Conservation (phyloP, 1,284 basidiomycete genomes). For the Cystobasidiaceae sp. region DNA sequence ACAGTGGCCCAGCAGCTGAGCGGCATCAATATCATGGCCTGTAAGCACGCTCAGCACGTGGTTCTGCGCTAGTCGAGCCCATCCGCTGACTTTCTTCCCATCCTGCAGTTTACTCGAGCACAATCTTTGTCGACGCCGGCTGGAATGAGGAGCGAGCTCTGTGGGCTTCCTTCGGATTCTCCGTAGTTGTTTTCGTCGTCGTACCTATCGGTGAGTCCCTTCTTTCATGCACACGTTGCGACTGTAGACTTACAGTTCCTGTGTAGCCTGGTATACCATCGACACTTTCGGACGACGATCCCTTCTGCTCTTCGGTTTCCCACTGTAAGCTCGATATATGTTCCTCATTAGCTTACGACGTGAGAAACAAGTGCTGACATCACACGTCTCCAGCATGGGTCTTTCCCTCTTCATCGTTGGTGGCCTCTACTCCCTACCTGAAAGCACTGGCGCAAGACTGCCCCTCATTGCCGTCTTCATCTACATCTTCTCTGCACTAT, state of each 20-base stretch:
- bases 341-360: no score
- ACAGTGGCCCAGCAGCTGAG: slow-evolving; percentile 54
- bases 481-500: slow-evolving; percentile 46
- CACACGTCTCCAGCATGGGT: slow-evolving; percentile 46
- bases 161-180: slow-evolving; percentile 59
- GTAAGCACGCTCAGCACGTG: neutral
- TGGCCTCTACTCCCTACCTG: slow-evolving; percentile 50
- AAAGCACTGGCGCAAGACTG: neutral
- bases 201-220: slow-evolving; percentile 21
- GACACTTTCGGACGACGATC: slow-evolving; percentile 44
- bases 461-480: slow-evolving; percentile 42
- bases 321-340: slow-evolving; percentile 42
- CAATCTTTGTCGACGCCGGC: slow-evolving; percentile 59
- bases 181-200: slow-evolving; percentile 52
- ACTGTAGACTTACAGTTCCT: neutral
- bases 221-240: slow-evolving; percentile 31
- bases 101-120: slow-evolving; percentile 55
- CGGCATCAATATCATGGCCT: slow-evolving; percentile 54
- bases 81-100: neutral
- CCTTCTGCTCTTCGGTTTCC: slow-evolving; percentile 47
- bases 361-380: no score
- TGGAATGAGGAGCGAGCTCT: slow-evolving; percentile 53
- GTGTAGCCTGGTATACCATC: slow-evolving; percentile 1
- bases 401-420: slow-evolving; percentile 44
- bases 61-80: no score